Base-by-base conservation (phyloP, 805 yeast genomes). In the Lipomyces chichibuensis region DNA sequence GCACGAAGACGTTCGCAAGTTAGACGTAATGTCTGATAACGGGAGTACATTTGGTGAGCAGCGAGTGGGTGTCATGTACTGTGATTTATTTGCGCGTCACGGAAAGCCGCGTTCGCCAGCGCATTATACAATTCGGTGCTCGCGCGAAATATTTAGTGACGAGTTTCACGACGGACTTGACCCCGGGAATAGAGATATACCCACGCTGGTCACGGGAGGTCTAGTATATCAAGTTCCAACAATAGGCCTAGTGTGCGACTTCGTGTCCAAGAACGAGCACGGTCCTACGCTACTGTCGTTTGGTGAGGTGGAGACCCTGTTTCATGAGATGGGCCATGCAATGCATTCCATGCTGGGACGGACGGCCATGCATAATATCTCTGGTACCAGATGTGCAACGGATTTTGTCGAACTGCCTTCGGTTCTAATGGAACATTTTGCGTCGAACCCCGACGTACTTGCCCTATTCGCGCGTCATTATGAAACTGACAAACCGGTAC, bases 271-370 rank as follows among this genome's bases (percentile, higher is more conserved):
- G 46, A 74, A 78, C 20, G 76, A 78, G 2, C 82, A 78, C 37
- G 70, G 73, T 5, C 84, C 85, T 27, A 87, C 93, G 37, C 79
- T 90, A 23, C 78, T 94, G 52, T 82, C 88, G 13, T 81, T 91
- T 65, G 85, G 83, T 65, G 98, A 95, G 74, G 92, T 94, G 25
- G 97, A 94, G 73, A 95, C 99, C 0, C 80, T 95, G 23, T 95
- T 95, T 80, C 99, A 95, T 78, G 99, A 95, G 78, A 92, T 95
- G 97, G 99, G 99, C 0, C 99, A 95, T 78, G 98, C 98, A 0
- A 90, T 95, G 86, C 99, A 95, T 77, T 91, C 98, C 2, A 94
- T 95, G 97, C 80, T 95, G 25, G 99, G 98, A 0, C 84, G 94
- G 69, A 95, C 99, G 0, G 83, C 88, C 55, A 79, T 94, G 62